Conservation (phyloP, 257 asterid genomes). For the Nicotiana tomentosiformis region DNA sequence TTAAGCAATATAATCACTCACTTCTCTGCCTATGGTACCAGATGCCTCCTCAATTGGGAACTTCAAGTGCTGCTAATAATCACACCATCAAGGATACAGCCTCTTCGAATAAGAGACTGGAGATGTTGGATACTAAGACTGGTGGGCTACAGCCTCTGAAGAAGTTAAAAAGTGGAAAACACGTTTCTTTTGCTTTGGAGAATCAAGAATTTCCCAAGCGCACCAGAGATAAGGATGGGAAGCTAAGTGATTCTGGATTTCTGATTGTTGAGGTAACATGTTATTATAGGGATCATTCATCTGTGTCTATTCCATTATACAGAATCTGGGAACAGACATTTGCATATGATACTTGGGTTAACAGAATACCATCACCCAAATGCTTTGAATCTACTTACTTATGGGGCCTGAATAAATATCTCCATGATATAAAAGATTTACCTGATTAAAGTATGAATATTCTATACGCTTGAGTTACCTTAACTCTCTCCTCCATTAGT, state of each 20-base stretch:
- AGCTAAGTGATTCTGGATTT: not conserved
- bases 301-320: not conserved
- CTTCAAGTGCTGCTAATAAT: not conserved
- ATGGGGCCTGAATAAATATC: not conserved
- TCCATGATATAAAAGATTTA: not conserved
- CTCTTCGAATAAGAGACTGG: not conserved
- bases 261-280: not conserved
- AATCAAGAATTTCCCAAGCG: not conserved
- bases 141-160: not conserved
- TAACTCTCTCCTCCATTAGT: not conserved
- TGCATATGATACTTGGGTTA: not conserved
- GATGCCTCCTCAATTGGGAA: not conserved
- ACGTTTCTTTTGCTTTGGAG: not conserved
- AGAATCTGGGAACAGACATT: not conserved
- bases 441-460: not conserved
- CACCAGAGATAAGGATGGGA: not conserved
- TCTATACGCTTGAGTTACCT: not conserved
- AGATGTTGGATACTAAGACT: not conserved
- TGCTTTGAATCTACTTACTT: not conserved
- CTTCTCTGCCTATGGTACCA: not conserved
- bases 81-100: not conserved
- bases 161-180: conserved; percentile 5
- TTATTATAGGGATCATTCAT: not conserved
- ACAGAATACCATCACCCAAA: not conserved
- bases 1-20: not conserved